A percentile compares a stretch with the other conserved stretches of the same genome.
phyloP scores from a whole-genome alignment of 1,284 basidiomycete species.

The Irpex sp. region DNA sequence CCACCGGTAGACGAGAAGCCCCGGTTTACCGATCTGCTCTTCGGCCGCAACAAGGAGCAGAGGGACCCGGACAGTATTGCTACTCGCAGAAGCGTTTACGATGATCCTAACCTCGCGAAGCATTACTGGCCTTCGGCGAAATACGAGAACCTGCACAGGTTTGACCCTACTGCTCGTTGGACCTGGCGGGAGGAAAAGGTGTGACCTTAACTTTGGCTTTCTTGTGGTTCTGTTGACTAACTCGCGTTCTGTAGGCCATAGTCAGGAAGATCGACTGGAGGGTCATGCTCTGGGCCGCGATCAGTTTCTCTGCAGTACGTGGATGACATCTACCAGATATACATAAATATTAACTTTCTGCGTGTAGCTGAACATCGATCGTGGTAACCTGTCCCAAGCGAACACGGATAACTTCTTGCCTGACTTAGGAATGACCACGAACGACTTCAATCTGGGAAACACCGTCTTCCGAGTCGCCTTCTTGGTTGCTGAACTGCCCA shows the following conservation, averaged over 20 bases:
- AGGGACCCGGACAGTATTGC: constrained; percentile 16
- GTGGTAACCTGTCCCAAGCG: constrained; percentile 36
- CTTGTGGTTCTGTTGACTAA: neutral
- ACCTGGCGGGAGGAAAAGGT: constrained; percentile 58
- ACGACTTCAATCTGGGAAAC: constrained; percentile 63
- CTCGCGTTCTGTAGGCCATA: constrained; percentile 29
- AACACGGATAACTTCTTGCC: constrained; percentile 59
- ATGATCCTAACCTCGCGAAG: constrained; percentile 41
- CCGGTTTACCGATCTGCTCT: constrained; percentile 14
- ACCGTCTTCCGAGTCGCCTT: constrained; percentile 39
- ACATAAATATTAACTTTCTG: neutral
- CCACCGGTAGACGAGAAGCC: constrained; percentile 13
- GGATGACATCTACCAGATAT: neutral
- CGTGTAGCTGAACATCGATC: constrained; percentile 14
- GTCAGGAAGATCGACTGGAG: constrained; percentile 52
- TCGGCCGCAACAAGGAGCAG: constrained; percentile 5
- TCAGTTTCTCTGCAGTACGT: constrained; percentile 48
- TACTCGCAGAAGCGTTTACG: constrained; percentile 20
- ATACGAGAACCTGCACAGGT: constrained; percentile 59
- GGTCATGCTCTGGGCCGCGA: constrained; percentile 53
- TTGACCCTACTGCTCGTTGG: constrained; percentile 62
- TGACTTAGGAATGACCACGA: constrained; percentile 52
- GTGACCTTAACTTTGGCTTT: constrained; percentile 9
- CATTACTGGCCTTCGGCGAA: constrained; percentile 49
- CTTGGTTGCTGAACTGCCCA: constrained; percentile 55